A percentile compares a stretch with the other conserved stretches of the same genome.
Conservation (phyloP, 345 rosid genomes). For the Populus euphratica region DNA sequence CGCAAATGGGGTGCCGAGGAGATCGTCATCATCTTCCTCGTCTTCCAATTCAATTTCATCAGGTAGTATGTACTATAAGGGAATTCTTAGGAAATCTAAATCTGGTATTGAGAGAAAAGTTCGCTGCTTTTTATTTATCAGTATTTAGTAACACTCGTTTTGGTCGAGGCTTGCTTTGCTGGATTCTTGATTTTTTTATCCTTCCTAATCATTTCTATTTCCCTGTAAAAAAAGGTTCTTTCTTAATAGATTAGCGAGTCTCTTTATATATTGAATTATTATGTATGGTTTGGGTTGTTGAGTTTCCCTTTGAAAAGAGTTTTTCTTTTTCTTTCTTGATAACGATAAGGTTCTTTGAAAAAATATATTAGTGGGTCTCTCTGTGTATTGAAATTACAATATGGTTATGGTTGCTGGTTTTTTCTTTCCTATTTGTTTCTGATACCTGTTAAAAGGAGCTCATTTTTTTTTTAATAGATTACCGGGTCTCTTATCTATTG, state of each 20-base stretch:
- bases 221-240: not conserved
- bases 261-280: no score
- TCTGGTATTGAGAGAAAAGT: slow-evolving; percentile 4
- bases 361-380: no score
- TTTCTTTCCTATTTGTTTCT: not conserved
- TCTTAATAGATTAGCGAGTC: not conserved
- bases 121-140: not conserved
- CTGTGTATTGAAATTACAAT: no score
- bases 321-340: not conserved
- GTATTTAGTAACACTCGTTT: not conserved
- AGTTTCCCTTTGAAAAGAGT: not conserved
- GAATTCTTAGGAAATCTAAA: not conserved
- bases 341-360: no score
- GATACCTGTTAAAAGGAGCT: not conserved
- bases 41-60: slow-evolving; percentile 47
- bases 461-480: not conserved
- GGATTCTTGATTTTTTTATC: not conserved
- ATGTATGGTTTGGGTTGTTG: not conserved
- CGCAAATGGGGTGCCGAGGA: slow-evolving; percentile 76
- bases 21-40: slow-evolving; percentile 43
- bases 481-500: not conserved
- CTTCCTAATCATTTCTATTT: not conserved
- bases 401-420: not conserved
- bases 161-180: not conserved
- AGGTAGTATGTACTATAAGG: slow-evolving; percentile 18